Conservation (phyloP, 163 green algal species). For the Chlorella variabilis region DNA sequence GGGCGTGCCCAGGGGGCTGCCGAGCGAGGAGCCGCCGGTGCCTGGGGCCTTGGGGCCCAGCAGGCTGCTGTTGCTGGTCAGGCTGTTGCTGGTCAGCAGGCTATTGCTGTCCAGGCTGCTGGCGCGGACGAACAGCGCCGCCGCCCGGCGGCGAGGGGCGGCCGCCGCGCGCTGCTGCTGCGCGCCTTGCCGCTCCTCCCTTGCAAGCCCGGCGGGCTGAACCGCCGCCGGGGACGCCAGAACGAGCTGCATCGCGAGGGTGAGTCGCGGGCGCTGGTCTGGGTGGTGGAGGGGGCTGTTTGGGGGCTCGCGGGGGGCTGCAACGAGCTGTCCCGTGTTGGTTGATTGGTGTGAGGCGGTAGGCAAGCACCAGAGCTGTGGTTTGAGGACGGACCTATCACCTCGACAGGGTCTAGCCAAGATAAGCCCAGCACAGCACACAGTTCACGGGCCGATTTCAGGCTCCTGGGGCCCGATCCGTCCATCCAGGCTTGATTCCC, state of each 20-base stretch:
- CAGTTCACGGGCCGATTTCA: too few species aligned
- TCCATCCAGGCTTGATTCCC: too few species aligned
- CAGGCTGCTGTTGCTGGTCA: slow-evolving; percentile 41
- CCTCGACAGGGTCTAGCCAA: too few species aligned
- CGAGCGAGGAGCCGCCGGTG: slow-evolving; percentile 5
- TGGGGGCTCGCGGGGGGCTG: background rate
- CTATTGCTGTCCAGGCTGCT: slow-evolving; percentile 4
- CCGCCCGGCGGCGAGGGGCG: background rate
- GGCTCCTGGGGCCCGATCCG: too few species aligned
- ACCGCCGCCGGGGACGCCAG: background rate
- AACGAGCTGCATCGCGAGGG: slow-evolving; percentile 20
- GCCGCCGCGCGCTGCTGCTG: slow-evolving; percentile 8
- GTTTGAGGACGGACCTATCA: too few species aligned
- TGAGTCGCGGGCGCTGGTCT: background rate
- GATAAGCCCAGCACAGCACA: too few species aligned
- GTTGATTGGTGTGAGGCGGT: too few species aligned
- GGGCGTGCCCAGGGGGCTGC: background rate
- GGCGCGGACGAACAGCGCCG: slow-evolving; percentile 25
- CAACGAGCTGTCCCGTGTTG: background rate
- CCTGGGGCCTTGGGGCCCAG: slow-evolving; percentile 33
- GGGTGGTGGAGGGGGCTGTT: background rate
- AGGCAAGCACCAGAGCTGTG: too few species aligned
- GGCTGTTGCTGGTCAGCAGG: slow-evolving; percentile 10
- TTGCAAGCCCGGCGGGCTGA: background rate
- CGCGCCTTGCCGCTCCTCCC: background rate